Conservation (phyloP, 2,329 filamentous ascomycete genomes). For the Aspergillus sojae region DNA sequence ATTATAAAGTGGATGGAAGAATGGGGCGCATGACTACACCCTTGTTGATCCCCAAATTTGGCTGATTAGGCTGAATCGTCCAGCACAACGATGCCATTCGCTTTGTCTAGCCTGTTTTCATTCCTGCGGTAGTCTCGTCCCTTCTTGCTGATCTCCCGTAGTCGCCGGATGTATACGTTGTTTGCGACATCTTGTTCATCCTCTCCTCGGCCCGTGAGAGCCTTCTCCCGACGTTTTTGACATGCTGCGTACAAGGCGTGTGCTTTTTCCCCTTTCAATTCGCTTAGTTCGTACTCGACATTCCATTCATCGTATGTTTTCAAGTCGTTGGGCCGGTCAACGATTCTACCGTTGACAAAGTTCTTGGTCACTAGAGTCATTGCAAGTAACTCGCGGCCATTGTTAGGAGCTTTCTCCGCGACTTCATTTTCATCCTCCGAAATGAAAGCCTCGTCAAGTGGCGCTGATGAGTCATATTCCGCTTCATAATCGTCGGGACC, state of each 20-base stretch:
- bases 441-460: constrained; percentile 5
- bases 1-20: background rate
- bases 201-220: constrained; percentile 39
- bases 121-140: constrained; percentile 63
- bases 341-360: constrained; percentile 67
- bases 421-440: constrained; percentile 4
- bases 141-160: constrained; percentile 49
- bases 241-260: constrained; percentile 58
- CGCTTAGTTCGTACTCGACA: constrained; percentile 76
- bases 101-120: constrained; percentile 57
- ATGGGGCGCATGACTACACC: background rate
- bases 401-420: background rate
- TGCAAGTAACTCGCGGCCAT: constrained; percentile 55
- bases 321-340: constrained; percentile 62
- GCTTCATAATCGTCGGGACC: background rate
- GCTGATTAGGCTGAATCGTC: constrained; percentile 12
- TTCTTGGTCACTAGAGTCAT: constrained; percentile 74
- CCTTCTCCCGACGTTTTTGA: constrained; percentile 58
- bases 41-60: background rate
- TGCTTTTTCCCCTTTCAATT: constrained; percentile 55
- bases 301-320: constrained; percentile 60
- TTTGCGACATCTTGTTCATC: constrained; percentile 47
- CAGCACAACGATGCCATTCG: constrained; percentile 40
- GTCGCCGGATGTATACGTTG: constrained; percentile 47
- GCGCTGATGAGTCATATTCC: constrained; percentile 10